Base-by-base conservation (phyloP, 352 stramenopile species). In the Pythium coloratum region DNA sequence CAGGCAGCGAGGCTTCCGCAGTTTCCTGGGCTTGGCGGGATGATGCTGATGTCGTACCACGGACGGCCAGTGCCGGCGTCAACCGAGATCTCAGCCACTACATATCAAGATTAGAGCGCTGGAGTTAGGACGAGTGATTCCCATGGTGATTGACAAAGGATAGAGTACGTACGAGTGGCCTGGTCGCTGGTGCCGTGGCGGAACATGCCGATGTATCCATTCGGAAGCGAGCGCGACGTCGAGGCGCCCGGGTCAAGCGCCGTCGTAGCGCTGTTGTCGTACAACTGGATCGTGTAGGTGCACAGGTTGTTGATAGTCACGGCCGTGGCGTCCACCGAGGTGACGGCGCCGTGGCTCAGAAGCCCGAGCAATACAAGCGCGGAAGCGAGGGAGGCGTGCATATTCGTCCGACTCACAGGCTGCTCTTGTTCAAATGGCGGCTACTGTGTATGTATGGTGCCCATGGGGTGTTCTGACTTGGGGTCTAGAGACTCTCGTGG, bases 1-100 rank as follows among this genome's bases (percentile, higher is more conserved):
- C 82, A 91, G 9, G 84, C 71, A 4, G 55, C 72, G 49, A 79
- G 81, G 62, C 77, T 90, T 34, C 62, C 74, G 64, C 82, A 89
- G 69, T 73, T 78, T 14, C 77, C 76, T 0, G 78, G 76, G 20
- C 72, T 78, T 67, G 83, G 80, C 5, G 67, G 67, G 51, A 73
- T 73, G 55, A 69, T 73, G 30, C 67, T 69, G 56, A 73, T 73
- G 38, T 73, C 67, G 67, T 66, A 73, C 67, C 67, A 73, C 38
- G 56, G 30, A 24, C 62, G 62, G 3, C 42, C 42, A 2, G 42
- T 50, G 38, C 40, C 57, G 33, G 64, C 64, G 12, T n/a, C 46
- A 26, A 80, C 10, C 5, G 51, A 53, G 12, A 70, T 53, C 55
- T 84, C 77, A 14, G 68, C 58, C 26, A 82, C 69, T 66, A 71